Evolutionary conservation across 352 stramenopile genomes (phyloP).

Genomic region (Phytophthora hibernalis): DNA sequence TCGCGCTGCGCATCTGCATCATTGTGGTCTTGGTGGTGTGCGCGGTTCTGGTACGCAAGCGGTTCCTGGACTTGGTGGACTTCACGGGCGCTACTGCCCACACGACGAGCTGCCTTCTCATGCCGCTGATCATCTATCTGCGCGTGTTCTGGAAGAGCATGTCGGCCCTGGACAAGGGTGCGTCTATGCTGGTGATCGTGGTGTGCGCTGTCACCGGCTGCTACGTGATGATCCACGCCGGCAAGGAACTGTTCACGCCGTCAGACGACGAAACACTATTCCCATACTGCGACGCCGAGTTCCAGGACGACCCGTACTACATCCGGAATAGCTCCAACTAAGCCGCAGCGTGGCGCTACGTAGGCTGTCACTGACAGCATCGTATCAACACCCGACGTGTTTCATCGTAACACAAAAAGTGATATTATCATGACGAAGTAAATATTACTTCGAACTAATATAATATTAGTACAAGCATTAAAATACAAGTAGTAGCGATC

Average conservation of each 20-base stretch:
- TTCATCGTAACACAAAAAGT: no score
- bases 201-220: constrained; percentile 51
- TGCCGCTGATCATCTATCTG: constrained; percentile 66
- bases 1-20: constrained; percentile 51
- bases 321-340: constrained; percentile 44
- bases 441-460: no score
- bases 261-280: constrained; percentile 47
- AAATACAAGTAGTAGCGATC: no score
- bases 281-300: constrained; percentile 64
- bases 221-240: constrained; percentile 63
- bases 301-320: constrained; percentile 57
- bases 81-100: constrained; percentile 59
- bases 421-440: no score
- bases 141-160: constrained; percentile 52
- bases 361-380: no score
- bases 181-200: constrained; percentile 46
- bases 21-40: constrained; percentile 50
- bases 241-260: constrained; percentile 63
- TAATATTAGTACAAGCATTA: no score
- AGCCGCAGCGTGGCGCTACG: neutral
- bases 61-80: constrained; percentile 64
- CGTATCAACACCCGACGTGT: no score
- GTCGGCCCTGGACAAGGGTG: constrained; percentile 50
- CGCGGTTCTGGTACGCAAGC: constrained; percentile 48
- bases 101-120: constrained; percentile 59